Evolutionary conservation across 1,284 basidiomycete genomes (phyloP).

Genomic region (Puccinia hordei): DNA sequence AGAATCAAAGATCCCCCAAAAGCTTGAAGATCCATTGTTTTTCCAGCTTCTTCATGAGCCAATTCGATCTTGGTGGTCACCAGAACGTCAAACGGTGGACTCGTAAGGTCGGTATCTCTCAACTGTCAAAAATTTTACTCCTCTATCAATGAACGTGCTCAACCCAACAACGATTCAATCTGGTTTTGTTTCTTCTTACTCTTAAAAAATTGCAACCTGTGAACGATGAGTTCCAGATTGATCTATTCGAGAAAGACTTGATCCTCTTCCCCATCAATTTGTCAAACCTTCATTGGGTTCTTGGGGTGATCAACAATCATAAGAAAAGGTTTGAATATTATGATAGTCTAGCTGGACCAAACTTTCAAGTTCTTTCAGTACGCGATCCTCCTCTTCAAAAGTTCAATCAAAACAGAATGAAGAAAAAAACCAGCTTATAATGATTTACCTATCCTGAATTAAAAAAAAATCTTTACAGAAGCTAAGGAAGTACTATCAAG

Average conservation of each 20-base stretch:
- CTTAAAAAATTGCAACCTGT: neutral
- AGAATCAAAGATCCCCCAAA: conserved; percentile 13
- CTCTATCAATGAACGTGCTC: neutral
- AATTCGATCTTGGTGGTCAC: conserved; percentile 55
- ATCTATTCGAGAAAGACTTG: conserved; percentile 59
- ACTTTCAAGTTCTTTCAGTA: conserved; percentile 52
- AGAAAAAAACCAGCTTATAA: neutral
- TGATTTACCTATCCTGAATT: neutral
- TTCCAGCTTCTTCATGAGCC: conserved; percentile 57
- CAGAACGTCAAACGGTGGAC: conserved; percentile 58
- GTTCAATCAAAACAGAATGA: neutral
- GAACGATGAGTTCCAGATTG: conserved; percentile 47
- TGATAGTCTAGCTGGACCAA: conserved; percentile 56
- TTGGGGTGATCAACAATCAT: conserved; percentile 58
- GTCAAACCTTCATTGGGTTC: conserved; percentile 58
- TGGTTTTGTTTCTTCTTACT: neutral
- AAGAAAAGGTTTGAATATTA: conserved; percentile 59
- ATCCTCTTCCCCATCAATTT: conserved; percentile 59
- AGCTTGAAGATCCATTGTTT: conserved; percentile 58
- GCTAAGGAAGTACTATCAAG: conserved; percentile 55
- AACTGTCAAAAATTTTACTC: neutral
- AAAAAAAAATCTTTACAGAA: conserved; percentile 46
- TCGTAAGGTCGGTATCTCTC: conserved; percentile 52
- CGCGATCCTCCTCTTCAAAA: conserved; percentile 4
- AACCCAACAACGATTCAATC: neutral